Evolutionary conservation across 257 asterid genomes (phyloP).

Genomic region (Prunella vulgaris): DNA sequence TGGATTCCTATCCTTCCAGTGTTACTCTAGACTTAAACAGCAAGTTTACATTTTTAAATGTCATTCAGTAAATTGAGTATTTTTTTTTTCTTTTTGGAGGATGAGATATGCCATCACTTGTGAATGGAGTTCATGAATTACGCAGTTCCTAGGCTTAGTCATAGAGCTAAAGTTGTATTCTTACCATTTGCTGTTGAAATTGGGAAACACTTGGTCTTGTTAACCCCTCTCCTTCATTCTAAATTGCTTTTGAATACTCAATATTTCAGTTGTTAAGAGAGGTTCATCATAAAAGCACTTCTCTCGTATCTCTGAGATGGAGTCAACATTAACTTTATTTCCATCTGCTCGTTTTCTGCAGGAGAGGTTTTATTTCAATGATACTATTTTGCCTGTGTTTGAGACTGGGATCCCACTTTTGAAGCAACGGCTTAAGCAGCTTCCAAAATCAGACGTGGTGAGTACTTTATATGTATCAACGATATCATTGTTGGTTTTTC

Average conservation of each 20-base stretch:
- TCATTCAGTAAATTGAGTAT: background rate
- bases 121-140: background rate
- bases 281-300: background rate
- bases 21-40: no score
- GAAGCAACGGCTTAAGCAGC: constrained; percentile 75
- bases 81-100: background rate
- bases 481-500: constrained; percentile 1
- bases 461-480: constrained; percentile 9
- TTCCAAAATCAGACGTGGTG: constrained; percentile 66
- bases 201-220: background rate
- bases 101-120: background rate
- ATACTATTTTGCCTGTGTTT: constrained; percentile 77
- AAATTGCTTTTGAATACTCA: background rate
- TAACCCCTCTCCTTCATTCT: background rate
- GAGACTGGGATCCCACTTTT: constrained; percentile 92
- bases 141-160: background rate
- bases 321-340: constrained; percentile 1
- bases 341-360: constrained; percentile 32
- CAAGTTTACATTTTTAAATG: background rate
- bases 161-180: background rate
- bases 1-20: background rate
- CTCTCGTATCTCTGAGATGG: background rate
- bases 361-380: constrained; percentile 95
- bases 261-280: background rate
- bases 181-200: background rate